These are phyloP conservation scores for Volvariella volvacea DNA, from an alignment of 1,284 basidiomycete genomes.

Conservation along the genomic window DNA sequence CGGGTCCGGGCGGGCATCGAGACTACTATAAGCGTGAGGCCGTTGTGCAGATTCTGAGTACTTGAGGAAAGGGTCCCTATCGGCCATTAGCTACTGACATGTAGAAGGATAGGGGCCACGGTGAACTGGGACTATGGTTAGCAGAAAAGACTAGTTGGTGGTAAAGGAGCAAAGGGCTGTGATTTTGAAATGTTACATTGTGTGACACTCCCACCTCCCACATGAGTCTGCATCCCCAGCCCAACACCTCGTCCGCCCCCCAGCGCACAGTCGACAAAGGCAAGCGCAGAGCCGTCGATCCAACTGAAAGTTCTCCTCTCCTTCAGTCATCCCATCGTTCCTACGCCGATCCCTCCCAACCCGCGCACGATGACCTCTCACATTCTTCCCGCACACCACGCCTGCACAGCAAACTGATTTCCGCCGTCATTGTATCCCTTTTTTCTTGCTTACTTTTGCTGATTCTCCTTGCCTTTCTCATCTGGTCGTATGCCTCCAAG, in stretches of 20 bases:
- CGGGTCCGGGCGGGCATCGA: too few relatives aligned
- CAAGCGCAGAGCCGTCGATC: conserved; percentile 17
- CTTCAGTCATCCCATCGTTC: conserved; percentile 12
- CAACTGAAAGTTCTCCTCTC: conserved; percentile 19
- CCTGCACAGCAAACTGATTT: conserved; percentile 36
- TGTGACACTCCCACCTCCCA: background rate
- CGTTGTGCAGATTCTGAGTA: too few relatives aligned
- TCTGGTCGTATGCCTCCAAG: conserved; percentile 57
- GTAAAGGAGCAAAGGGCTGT: too few relatives aligned
- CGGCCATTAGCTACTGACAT: too few relatives aligned
- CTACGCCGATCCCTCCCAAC: conserved; percentile 14
- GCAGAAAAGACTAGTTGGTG: too few relatives aligned
- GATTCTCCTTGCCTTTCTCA: conserved; percentile 39
- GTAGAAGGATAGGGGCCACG: too few relatives aligned
- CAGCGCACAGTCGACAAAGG: conserved; percentile 14
- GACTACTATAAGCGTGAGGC: too few relatives aligned
- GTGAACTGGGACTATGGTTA: too few relatives aligned
- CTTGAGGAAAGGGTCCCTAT: too few relatives aligned
- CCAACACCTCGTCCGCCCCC: conserved; percentile 1
- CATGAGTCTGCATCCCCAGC: background rate
- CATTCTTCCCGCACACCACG: conserved; percentile 18
- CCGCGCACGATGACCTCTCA: conserved; percentile 16
- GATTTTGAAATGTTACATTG: background rate
- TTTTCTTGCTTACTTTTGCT: conserved; percentile 34
- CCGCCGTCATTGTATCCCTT: conserved; percentile 41